A percentile compares a stretch with the other conserved stretches of the same genome.
Evolutionary conservation across 1,284 basidiomycete genomes (phyloP).

Genomic region (Ganoderma sinense): DNA sequence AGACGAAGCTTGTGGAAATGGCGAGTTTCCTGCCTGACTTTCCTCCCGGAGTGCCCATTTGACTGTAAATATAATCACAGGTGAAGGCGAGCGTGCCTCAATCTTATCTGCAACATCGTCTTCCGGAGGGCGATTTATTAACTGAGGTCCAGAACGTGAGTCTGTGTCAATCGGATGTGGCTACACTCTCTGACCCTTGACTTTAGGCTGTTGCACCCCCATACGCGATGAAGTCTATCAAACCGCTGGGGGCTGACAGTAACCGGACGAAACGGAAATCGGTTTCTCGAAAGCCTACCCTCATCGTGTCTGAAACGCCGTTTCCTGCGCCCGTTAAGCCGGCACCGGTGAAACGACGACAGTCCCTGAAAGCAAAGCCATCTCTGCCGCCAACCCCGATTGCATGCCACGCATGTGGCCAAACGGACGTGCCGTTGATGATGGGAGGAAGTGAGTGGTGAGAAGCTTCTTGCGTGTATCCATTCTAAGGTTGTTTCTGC

Average conservation of each 20-base stretch:
- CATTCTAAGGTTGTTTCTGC: neutral
- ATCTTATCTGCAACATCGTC: conserved; percentile 62
- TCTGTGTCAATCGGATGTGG: neutral
- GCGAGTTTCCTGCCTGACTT: conserved; percentile 40
- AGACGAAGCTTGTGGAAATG: conserved; percentile 47
- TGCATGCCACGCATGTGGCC: conserved; percentile 64
- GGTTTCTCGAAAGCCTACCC: conserved; percentile 35
- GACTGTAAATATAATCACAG: conserved; percentile 27
- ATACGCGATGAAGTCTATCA: conserved; percentile 62
- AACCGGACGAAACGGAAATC: conserved; percentile 36
- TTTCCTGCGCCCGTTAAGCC: conserved; percentile 10
- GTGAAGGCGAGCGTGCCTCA: conserved; percentile 48
- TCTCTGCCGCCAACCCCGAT: conserved; percentile 44
- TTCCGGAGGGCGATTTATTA: conserved; percentile 62
- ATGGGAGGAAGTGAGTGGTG: conserved; percentile 67
- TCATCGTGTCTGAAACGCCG: conserved; percentile 4
- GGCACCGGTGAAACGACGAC: conserved; percentile 33
- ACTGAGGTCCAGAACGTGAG: conserved; percentile 65
- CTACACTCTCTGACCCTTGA: neutral
- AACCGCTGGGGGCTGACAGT: conserved; percentile 43
- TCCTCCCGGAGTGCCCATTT: neutral
- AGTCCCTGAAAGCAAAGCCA: conserved; percentile 33
- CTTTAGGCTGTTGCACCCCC: conserved; percentile 53
- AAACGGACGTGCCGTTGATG: conserved; percentile 74
- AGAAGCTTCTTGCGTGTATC: neutral